Evolutionary conservation across 2,329 filamentous ascomycete genomes (phyloP).

Genomic region (Cucurbitaria berberidis): DNA sequence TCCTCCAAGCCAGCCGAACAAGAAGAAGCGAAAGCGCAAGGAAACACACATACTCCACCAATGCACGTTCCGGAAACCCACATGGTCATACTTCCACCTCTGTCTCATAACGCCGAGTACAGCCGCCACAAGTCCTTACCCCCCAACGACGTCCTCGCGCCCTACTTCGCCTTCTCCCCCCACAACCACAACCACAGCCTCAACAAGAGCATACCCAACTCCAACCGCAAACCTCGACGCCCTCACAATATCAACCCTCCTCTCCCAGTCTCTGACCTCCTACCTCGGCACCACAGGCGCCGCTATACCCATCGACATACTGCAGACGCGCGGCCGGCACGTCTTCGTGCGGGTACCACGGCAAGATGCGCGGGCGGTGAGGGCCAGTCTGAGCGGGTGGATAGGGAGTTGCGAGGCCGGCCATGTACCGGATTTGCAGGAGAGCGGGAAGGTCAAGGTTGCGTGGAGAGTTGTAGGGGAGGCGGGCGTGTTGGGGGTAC

Average conservation of each 20-base stretch:
- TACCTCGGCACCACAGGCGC: conserved; percentile 74
- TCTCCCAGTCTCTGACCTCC: conserved; percentile 67
- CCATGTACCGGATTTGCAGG: conserved; percentile 22
- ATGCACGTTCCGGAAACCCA: conserved; percentile 48
- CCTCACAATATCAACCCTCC: conserved; percentile 67
- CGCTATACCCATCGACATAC: conserved; percentile 72
- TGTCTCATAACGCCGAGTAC: conserved; percentile 34
- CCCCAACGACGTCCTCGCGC: neutral
- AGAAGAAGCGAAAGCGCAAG: conserved; percentile 24
- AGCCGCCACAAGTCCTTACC: neutral
- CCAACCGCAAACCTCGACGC: conserved; percentile 53
- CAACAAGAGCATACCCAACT: neutral
- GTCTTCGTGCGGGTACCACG: conserved; percentile 36
- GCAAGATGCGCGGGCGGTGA: conserved; percentile 31
- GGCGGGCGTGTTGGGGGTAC: conserved; percentile 10
- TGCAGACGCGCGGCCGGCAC: conserved; percentile 53
- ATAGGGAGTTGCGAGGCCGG: conserved; percentile 30
- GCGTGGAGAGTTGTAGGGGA: conserved; percentile 37
- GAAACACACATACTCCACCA: conserved; percentile 35
- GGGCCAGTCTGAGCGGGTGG: conserved; percentile 35
- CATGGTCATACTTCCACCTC: conserved; percentile 53
- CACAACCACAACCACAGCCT: neutral
- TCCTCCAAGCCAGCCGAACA: neutral
- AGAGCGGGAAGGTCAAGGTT: conserved; percentile 25
- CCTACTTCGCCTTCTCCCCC: neutral